A percentile compares a stretch with the other conserved stretches of the same genome.
phyloP scores from a whole-genome alignment of 1,284 basidiomycete genomes.

The Naganishia cerealis region DNA sequence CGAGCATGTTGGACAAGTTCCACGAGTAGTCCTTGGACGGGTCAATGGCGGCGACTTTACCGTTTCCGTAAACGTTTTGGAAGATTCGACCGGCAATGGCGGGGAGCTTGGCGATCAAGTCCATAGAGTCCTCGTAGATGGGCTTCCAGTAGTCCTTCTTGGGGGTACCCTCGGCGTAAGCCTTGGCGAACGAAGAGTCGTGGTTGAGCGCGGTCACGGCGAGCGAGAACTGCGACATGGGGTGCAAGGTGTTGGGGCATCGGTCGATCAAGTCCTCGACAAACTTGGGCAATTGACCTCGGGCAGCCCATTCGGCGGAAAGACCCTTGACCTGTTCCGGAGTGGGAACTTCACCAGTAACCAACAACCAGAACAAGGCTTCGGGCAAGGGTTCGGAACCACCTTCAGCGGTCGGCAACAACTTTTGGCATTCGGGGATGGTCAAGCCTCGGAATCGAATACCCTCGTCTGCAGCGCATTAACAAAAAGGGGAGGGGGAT shows the following conservation, averaged over 20 bases:
- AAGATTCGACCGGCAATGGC: constrained; percentile 96
- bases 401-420: constrained; percentile 83
- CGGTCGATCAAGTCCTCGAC: constrained; percentile 90
- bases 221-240: constrained; percentile 93
- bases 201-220: constrained; percentile 96
- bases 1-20: constrained; percentile 88
- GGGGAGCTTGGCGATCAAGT: constrained; percentile 95
- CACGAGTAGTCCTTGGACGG: constrained; percentile 84
- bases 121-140: constrained; percentile 94
- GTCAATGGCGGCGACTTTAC: constrained; percentile 88
- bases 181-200: constrained; percentile 94
- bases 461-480: constrained; percentile 72
- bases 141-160: constrained; percentile 98
- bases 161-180: constrained; percentile 85
- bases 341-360: constrained; percentile 90
- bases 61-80: constrained; percentile 83
- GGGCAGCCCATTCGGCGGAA: constrained; percentile 87
- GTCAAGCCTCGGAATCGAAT: constrained; percentile 94
- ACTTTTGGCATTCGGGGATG: constrained; percentile 81
- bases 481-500: constrained; percentile 7
- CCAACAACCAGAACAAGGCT: constrained; percentile 89
- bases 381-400: constrained; percentile 90
- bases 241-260: constrained; percentile 89
- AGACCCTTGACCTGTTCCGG: constrained; percentile 79
- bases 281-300: constrained; percentile 82